Base-by-base conservation (phyloP, 805 yeast genomes). In the Kurtzmaniella cleridarum region DNA sequence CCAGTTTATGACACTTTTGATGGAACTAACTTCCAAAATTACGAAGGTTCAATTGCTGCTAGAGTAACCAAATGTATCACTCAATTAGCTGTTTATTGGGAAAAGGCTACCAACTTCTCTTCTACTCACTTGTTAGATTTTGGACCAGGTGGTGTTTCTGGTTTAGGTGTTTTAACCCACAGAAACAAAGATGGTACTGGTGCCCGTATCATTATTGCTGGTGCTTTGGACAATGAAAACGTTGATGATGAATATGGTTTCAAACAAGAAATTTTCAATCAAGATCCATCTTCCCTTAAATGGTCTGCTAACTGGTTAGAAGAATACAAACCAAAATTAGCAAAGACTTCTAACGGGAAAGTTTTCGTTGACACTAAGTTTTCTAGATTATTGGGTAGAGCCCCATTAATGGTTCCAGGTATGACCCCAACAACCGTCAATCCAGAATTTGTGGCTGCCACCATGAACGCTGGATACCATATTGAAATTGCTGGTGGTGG, bases 401-500 rank as follows among this genome's bases (percentile, higher is more conserved):
- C 98, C 46, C 99, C 98, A 44, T 70, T 93, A 51, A 83, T 95
- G 83, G 93, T 93, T 51, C 96, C 99, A 29, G 99, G 98, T 71
- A 93, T 93, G 99, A 93, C 98, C 30, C 99, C 99, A 60, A 79
- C 95, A 32, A 93, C 98, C 26, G 97, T 90, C 41, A 83, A 86
- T 50, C 93, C 98, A 34, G 90, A 86, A 46, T 90, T 93, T 54
- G 95, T 93, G 42, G 84, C 95, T 45, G 95, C 96, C 26, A 83
- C 97, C 23, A 76, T 90, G 57, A 89, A 90, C 60, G 89, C 98
- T 36, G 99, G 99, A 46, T 93, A 90, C 71, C 95, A 88, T 60
- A 88, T 91, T 55, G 99, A 93, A 72, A 76, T 93, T 56, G 98
- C 95, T 36, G 99, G 99, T 65, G 99, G 99, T 75, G 99, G 98